Conservation (phyloP, 768 basidiomycete species). For the Lactarius evosmus region DNA sequence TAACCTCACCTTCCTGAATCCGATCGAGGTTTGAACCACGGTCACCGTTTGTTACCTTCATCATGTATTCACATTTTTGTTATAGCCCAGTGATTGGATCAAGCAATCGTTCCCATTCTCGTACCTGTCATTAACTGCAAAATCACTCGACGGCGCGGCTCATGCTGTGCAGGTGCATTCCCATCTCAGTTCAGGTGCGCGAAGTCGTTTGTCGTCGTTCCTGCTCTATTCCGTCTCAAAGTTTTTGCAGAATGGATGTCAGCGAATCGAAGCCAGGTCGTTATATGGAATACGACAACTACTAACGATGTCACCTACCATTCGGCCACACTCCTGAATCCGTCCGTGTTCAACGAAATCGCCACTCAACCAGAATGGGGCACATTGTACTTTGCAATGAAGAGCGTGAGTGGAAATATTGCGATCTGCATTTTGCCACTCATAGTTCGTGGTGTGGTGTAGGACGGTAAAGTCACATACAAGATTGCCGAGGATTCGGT, state of each 20-base stretch:
- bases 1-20: too few relatives aligned
- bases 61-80: background rate
- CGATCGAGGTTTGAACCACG: constrained; percentile 36
- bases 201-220: background rate
- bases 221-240: background rate
- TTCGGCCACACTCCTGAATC: constrained; percentile 6
- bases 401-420: constrained; percentile 11
- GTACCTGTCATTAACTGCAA: too few relatives aligned
- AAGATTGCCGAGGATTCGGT: constrained; percentile 14
- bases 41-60: background rate
- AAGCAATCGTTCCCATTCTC: constrained; percentile 42
- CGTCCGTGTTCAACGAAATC: constrained; percentile 17
- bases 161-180: too few relatives aligned
- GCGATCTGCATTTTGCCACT: background rate
- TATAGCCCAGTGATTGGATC: constrained; percentile 37
- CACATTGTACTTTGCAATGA: constrained; percentile 25
- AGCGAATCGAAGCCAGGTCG: constrained; percentile 15
- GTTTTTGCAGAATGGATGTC: constrained; percentile 29
- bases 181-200: constrained; percentile 39
- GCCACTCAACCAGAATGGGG: constrained; percentile 26
- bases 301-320: constrained; percentile 21
- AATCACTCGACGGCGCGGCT: too few relatives aligned
- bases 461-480: constrained; percentile 23
- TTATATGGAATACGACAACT: constrained; percentile 11
- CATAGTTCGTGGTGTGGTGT: background rate